Evolutionary conservation across 495 filamentous ascomycete genomes (phyloP), one percentile per base, ranked within the genome.

Genomic region (Penicillium pulvis): DNA sequence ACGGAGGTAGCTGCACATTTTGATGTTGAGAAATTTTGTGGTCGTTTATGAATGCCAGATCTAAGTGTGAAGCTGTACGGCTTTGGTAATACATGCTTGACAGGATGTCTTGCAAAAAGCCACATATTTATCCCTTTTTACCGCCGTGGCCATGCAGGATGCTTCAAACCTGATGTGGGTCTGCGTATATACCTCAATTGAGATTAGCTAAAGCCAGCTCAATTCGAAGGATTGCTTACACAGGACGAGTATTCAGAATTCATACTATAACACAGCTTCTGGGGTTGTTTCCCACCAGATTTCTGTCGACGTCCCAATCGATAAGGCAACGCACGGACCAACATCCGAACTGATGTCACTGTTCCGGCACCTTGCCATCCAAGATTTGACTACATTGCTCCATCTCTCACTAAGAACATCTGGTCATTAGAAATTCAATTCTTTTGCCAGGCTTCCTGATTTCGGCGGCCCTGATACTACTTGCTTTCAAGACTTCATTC

Each of bases 321-420:
- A 50, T 50, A 50, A 50, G 26, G 33, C 19, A n/a, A 17, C 45
- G 47, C 55, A 57, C 55, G 47, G 55, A 44, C 55, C 55, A 51
- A 6, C 11, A 14, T 20, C 3, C 6, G 36, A 28, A 26, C 26
- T 57, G 55, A 51, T 57, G 46, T 51, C 47, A 57, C 55, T 16
- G 9, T 31, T 20, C 45, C 39, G 14, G 5, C 39, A 28, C 4
- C 28, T 28, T 28, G 28, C 6, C 28, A 28, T 28, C 28, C 28
- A 28, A 28, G 28, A 28, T 4, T 28, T 28, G 28, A 28, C 4
- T 28, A 4, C 28, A 28, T 28, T 4, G 6, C 6, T 28, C 28
- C 28, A 23, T 28, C 4, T 28, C 39, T 41, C 14, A 12, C 4
- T 4, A 39, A 39, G 35, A 39, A 3, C 35, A 39, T 3, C 10